phyloP scores from a whole-genome alignment of 2,329 filamentous ascomycete genomes.

The Penicillium sp. region DNA sequence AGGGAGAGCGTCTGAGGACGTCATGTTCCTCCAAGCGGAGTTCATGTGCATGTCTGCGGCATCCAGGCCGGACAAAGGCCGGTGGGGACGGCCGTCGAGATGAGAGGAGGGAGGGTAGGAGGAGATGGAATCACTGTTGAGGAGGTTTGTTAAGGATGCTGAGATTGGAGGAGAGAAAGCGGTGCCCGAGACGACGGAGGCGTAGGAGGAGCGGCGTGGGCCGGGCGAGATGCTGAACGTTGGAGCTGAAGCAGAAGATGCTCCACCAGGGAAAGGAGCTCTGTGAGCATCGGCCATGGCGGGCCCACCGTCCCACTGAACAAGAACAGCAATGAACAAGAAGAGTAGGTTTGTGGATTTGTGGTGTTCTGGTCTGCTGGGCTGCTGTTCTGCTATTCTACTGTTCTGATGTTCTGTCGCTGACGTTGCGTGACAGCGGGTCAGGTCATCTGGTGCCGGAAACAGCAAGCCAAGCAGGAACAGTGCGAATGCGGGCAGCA shows the following conservation, averaged over 20 bases:
- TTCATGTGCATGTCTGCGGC: constrained; percentile 56
- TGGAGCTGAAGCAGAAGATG: constrained; percentile 16
- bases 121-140: constrained; percentile 48
- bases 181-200: constrained; percentile 63
- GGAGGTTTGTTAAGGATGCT: constrained; percentile 60
- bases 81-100: constrained; percentile 36
- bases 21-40: constrained; percentile 51
- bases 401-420: too few species aligned
- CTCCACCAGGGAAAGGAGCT: constrained; percentile 48
- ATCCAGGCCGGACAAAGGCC: constrained; percentile 45
- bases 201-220: constrained; percentile 63
- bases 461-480: constrained; percentile 18
- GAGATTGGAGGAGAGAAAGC: constrained; percentile 43
- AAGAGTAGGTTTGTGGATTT: too few species aligned
- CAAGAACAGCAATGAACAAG: too few species aligned
- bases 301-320: constrained; percentile 22
- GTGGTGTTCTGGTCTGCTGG: too few species aligned
- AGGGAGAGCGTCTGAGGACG: constrained; percentile 44
- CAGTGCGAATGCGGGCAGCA: background rate
- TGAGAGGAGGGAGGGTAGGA: constrained; percentile 42
- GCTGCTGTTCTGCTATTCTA: background rate
- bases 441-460: constrained; percentile 28
- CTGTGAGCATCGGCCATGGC: constrained; percentile 53
- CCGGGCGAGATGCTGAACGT: constrained; percentile 46
- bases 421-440: constrained; percentile 27